Evolutionary conservation across 2,329 filamentous ascomycete species (phyloP).

Genomic region (Trichoderma arundinaceum): DNA sequence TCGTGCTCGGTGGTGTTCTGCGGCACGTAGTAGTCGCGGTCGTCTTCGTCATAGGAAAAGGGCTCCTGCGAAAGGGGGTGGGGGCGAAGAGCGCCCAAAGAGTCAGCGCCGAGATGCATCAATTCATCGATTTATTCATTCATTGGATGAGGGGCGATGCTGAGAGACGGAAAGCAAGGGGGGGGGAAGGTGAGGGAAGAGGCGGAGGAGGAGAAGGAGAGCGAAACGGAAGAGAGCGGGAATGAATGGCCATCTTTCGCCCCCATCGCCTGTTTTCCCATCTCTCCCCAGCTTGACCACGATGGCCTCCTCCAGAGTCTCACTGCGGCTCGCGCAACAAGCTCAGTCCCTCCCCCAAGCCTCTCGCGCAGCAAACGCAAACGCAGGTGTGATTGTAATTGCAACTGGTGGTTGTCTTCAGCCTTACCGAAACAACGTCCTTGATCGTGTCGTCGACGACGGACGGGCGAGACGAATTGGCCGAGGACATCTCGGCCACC

Average conservation of each 20-base stretch:
- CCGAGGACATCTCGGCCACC: slow-evolving; percentile 28
- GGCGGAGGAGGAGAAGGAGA: too few relatives aligned
- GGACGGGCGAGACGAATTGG: slow-evolving; percentile 32
- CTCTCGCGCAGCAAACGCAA: not conserved
- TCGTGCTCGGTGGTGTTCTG: slow-evolving; percentile 44
- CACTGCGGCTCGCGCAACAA: not conserved
- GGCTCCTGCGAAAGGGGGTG: slow-evolving; percentile 38
- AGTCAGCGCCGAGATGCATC: slow-evolving; percentile 25
- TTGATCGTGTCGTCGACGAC: slow-evolving; percentile 29
- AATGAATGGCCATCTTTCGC: not conserved
- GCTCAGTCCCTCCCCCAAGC: not conserved
- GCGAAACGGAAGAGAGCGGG: not conserved
- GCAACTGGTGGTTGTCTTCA: not conserved
- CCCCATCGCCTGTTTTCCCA: not conserved
- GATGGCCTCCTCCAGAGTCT: not conserved
- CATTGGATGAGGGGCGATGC: too few relatives aligned
- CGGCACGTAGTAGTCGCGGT: slow-evolving; percentile 41
- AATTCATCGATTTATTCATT: not conserved
- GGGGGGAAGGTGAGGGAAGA: too few relatives aligned
- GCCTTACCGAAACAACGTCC: slow-evolving; percentile 31
- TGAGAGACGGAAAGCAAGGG: too few relatives aligned
- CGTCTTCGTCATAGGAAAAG: slow-evolving; percentile 50
- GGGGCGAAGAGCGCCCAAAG: not conserved
- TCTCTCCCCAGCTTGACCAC: not conserved
- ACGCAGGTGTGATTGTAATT: not conserved